phyloP scores from a whole-genome alignment of 78 protist species.

The Isochrysis galbana region DNA sequence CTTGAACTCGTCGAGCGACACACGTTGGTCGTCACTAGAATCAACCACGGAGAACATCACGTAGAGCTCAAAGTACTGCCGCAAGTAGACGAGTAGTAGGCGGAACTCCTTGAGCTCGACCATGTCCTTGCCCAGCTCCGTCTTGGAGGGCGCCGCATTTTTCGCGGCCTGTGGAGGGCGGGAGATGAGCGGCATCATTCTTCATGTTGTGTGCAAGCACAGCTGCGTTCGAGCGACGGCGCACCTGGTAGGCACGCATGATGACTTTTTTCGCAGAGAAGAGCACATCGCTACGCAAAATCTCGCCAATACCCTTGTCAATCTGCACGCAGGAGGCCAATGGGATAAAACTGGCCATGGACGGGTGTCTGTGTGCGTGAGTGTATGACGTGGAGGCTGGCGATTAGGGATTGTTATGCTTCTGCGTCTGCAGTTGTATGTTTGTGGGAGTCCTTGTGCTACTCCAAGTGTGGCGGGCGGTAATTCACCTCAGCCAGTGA shows the following conservation, averaged over 20 bases:
- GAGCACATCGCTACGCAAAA: not conserved
- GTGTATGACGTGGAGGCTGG: not conserved
- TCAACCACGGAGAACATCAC: conserved; percentile 13
- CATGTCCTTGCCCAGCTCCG: conserved; percentile 29
- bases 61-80: conserved; percentile 39
- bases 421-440: too few relatives aligned
- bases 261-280: conserved; percentile 15
- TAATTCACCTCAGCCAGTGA: not conserved
- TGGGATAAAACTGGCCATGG: not conserved
- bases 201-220: too few relatives aligned
- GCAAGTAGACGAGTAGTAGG: conserved; percentile 28
- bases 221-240: too few relatives aligned
- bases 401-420: too few relatives aligned
- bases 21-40: conserved; percentile 16
- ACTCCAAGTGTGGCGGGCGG: too few relatives aligned
- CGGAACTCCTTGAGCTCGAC: conserved; percentile 42
- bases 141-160: not conserved
- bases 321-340: not conserved
- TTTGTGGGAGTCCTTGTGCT: too few relatives aligned
- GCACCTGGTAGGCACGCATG: conserved; percentile 51
- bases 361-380: not conserved
- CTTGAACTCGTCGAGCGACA: conserved; percentile 12
- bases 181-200: too few relatives aligned
- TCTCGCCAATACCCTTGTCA: conserved; percentile 36
- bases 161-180: too few relatives aligned